These are phyloP conservation scores for Aspergillus brunneoviolaceus DNA, from an alignment of 2,329 filamentous ascomycete species.

Conservation along the genomic window DNA sequence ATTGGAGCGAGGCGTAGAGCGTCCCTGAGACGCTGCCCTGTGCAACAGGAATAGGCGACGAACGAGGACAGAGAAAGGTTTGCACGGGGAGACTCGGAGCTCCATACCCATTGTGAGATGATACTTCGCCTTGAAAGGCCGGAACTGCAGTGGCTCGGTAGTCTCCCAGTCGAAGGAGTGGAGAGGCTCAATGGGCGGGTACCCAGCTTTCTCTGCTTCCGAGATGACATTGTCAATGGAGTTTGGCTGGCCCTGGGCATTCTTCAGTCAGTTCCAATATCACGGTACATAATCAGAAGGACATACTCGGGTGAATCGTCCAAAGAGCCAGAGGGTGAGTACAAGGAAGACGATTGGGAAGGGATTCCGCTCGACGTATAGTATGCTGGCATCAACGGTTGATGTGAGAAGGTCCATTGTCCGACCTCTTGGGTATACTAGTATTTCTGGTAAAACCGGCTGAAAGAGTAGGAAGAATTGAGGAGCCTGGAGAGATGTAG, in stretches of 20 bases:
- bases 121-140: slow-evolving; percentile 62
- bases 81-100: background rate
- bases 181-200: slow-evolving; percentile 42
- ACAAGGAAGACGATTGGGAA: background rate
- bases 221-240: background rate
- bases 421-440: background rate
- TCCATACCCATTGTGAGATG: slow-evolving; percentile 62
- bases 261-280: background rate
- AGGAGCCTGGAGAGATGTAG: background rate
- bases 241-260: background rate
- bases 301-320: background rate
- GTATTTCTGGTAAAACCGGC: background rate
- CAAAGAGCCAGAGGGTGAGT: background rate
- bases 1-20: too few relatives aligned
- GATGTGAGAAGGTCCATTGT: background rate
- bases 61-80: background rate
- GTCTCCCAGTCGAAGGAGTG: slow-evolving; percentile 52
- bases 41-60: too few relatives aligned
- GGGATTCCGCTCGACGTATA: slow-evolving; percentile 7
- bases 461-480: background rate
- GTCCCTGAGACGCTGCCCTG: too few relatives aligned
- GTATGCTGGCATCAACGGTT: background rate
- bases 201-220: slow-evolving; percentile 13
- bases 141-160: slow-evolving; percentile 53
- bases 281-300: background rate